These are phyloP conservation scores for Trifolium repens DNA, from an alignment of 306 rosid species.

Conservation along the genomic window DNA sequence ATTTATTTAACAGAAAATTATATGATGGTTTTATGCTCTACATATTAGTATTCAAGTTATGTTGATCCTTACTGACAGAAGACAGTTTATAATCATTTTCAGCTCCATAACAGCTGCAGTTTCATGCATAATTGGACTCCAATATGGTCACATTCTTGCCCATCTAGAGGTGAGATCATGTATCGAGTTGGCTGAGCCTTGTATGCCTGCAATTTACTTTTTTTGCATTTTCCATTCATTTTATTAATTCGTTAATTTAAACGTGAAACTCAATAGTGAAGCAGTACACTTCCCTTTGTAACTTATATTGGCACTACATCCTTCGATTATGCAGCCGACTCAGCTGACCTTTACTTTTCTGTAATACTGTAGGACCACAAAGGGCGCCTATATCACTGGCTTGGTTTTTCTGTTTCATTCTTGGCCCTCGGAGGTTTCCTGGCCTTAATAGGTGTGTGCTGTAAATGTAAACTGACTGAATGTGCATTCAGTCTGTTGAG, in stretches of 20 bases:
- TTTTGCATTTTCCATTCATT: constrained; percentile 11
- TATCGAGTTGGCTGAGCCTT: constrained; percentile 33
- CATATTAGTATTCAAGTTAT: constrained; percentile 5
- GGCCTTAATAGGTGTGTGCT: constrained; percentile 56
- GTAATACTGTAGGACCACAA: constrained; percentile 71
- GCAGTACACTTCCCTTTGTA: neutral
- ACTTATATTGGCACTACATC: constrained; percentile 21
- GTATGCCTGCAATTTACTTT: constrained; percentile 13
- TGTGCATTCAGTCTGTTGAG: neutral
- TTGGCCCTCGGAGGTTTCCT: constrained; percentile 65
- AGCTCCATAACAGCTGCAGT: constrained; percentile 89
- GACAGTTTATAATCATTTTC: constrained; percentile 39
- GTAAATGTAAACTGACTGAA: neutral
- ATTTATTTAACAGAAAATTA: constrained; percentile 13
- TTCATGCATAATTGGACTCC: constrained; percentile 93
- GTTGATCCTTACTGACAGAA: constrained; percentile 10
- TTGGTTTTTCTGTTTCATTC: constrained; percentile 54
- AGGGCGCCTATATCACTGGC: constrained; percentile 65
- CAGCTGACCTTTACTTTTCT: constrained; percentile 28
- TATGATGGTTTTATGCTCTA: constrained; percentile 25
- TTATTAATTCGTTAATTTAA: constrained; percentile 4
- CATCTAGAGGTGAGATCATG: constrained; percentile 65
- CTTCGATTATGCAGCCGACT: constrained; percentile 11
- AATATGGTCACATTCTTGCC: constrained; percentile 87
- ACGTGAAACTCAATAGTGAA: neutral